Evolutionary conservation across 2,329 filamentous ascomycete genomes (phyloP), one percentile per base, ranked within the genome.

Genomic region (Phaeosphaeria sp.): DNA sequence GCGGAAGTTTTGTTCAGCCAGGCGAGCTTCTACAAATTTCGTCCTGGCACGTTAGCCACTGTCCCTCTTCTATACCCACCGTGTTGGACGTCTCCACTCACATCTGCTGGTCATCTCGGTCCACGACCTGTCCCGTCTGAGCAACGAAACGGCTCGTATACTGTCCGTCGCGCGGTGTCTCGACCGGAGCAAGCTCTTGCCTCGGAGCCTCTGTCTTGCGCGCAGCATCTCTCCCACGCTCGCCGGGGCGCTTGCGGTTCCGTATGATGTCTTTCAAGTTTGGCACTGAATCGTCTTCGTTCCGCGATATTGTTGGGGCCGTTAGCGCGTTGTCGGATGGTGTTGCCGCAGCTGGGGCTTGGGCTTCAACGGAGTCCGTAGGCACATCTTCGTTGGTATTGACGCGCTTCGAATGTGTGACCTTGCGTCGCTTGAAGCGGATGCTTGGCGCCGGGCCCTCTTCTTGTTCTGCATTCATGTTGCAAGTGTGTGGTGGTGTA

Each of bases 1-100:
- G 51, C 65, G 69, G 47, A 71, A 57, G 51, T 74, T 75, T 64
- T 73, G 65, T 80, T 84, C 89, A 84, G 89, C 88, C 77, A 93
- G 81, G 78, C 90, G 87, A 67, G 90, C 89, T 82, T 93, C 91
- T 92, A 93, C 88, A 80, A 91, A 93, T 80, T 89, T 87, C 84
- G 87, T 89, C 90, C 91, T 93, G 87, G 81, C 83, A 84, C 82
- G 87, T 93, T 87, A 93, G 90, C 79, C 66, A 68, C 65, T 55
- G 56, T 54, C 18, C 56, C 52, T 55, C 30, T 25, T 17, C 30
- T 13, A 43, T 15, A 30, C 33, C 21, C n/a, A n/a, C 17, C 8
- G 33, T 9, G 18, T 39, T 22, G 21, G 45, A n/a, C 15, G 55
- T 46, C 8, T 20, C 51, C 55, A 86, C 89, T 88, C 84, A 94